Evolutionary conservation across 129 eudicot species (phyloP).

Genomic region (Centrapalus pauciflorus): DNA sequence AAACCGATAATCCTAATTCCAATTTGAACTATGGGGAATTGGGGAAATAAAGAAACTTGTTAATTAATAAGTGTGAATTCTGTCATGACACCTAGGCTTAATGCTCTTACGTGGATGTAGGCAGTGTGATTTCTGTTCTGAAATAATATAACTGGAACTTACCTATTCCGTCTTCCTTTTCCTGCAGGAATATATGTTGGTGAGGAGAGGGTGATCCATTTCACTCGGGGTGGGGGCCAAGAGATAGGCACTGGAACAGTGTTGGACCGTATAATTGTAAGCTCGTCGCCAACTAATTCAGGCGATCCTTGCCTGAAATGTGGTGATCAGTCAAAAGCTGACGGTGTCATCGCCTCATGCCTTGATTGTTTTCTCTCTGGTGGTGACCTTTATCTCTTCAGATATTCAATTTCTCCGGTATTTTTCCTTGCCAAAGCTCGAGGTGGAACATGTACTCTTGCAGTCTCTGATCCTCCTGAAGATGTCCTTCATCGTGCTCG

Average conservation of each 20-base stretch:
- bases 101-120: too few species aligned
- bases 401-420: slow-evolving; percentile 50
- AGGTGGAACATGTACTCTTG: slow-evolving; percentile 96
- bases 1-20: too few species aligned
- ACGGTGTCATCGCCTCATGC: slow-evolving; percentile 86
- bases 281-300: slow-evolving; percentile 55
- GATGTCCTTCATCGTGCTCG: slow-evolving; percentile 71
- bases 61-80: too few species aligned
- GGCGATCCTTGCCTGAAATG: slow-evolving; percentile 69
- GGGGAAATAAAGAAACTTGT: too few species aligned
- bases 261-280: slow-evolving; percentile 57
- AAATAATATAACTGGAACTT: too few species aligned
- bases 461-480: slow-evolving; percentile 62
- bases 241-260: slow-evolving; percentile 97
- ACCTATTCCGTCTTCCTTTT: neutral
- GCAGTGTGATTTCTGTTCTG: too few species aligned
- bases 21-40: too few species aligned
- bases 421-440: slow-evolving; percentile 84
- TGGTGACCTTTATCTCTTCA: slow-evolving; percentile 68
- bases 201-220: slow-evolving; percentile 82
- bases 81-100: too few species aligned
- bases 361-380: slow-evolving; percentile 82
- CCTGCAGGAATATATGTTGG: slow-evolving; percentile 80
- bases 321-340: slow-evolving; percentile 58
- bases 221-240: slow-evolving; percentile 83